phyloP scores from a whole-genome alignment of 192 early-diverging fungal genomes.

The Backusella tarrabulga region DNA sequence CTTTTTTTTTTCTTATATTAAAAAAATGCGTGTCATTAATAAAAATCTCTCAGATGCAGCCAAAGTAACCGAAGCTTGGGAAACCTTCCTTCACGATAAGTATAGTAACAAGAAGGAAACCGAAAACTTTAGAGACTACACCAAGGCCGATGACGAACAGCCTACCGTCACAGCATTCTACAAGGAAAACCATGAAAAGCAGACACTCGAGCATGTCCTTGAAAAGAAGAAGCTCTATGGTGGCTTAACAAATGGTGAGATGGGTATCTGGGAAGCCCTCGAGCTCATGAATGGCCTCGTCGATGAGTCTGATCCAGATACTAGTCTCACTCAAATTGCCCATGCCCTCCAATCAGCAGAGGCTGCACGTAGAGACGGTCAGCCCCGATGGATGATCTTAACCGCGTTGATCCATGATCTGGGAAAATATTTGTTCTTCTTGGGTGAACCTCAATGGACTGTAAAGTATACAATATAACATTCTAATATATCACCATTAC shows the following conservation, averaged over 20 bases:
- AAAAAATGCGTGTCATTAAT: constrained; percentile 18
- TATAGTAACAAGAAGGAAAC: constrained; percentile 23
- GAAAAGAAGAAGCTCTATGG: constrained; percentile 24
- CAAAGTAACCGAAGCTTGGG: constrained; percentile 31
- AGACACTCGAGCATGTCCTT: constrained; percentile 35
- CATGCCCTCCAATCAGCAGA: constrained; percentile 55
- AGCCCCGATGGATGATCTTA: constrained; percentile 49
- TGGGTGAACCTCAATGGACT: constrained; percentile 50
- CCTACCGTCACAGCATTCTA: constrained; percentile 30
- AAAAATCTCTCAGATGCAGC: constrained; percentile 21
- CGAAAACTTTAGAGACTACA: constrained; percentile 21
- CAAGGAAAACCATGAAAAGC: constrained; percentile 40
- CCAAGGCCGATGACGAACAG: constrained; percentile 14
- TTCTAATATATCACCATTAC: background rate
- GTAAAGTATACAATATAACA: constrained; percentile 18
- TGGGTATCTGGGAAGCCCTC: constrained; percentile 51
- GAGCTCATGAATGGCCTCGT: constrained; percentile 41
- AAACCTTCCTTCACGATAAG: constrained; percentile 22
- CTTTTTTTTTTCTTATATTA: constrained; percentile 11
- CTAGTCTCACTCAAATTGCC: constrained; percentile 44
- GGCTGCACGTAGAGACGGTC: constrained; percentile 40
- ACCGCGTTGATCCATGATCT: constrained; percentile 51
- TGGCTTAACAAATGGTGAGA: constrained; percentile 13
- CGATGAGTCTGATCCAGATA: constrained; percentile 57
- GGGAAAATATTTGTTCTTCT: constrained; percentile 46